A percentile compares a stretch with the other conserved stretches of the same genome.
Evolutionary conservation across 441 rosid species (phyloP).

Genomic region (Adansonia madagascariensis): DNA sequence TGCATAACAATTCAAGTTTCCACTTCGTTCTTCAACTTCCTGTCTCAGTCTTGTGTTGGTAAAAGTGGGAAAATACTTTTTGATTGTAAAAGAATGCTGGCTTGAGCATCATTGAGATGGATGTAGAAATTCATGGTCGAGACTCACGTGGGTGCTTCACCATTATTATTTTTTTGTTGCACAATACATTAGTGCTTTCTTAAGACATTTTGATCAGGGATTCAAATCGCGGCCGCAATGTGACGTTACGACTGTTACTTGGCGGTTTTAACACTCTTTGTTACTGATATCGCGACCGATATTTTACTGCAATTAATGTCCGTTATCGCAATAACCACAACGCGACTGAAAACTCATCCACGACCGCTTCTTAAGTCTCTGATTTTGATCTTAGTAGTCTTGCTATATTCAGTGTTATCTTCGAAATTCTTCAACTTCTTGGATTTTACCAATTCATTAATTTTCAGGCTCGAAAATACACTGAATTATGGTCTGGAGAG

Average conservation of each 20-base stretch:
- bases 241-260: no score
- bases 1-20: slow-evolving; percentile 7
- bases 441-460: slow-evolving; percentile 21
- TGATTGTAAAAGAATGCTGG: neutral
- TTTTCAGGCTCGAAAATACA: slow-evolving; percentile 90
- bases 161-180: neutral
- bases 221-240: no score
- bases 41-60: neutral
- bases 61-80: slow-evolving; percentile 14
- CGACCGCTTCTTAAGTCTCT: neutral
- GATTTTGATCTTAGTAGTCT: slow-evolving; percentile 10
- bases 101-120: slow-evolving; percentile 10
- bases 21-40: neutral
- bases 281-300: no score
- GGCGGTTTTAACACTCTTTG: no score
- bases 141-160: neutral
- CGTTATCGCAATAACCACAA: no score
- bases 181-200: neutral
- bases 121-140: slow-evolving; percentile 19
- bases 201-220: neutral
- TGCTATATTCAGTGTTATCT: neutral
- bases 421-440: slow-evolving; percentile 1
- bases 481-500: slow-evolving; percentile 93
- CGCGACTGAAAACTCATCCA: no score
- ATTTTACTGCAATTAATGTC: no score